Percentiles rank a stretch among this genome's conserved stretches.
Evolutionary conservation across 768 basidiomycete genomes (phyloP).

Genomic region (Sporobolomyces pararoseus): DNA sequence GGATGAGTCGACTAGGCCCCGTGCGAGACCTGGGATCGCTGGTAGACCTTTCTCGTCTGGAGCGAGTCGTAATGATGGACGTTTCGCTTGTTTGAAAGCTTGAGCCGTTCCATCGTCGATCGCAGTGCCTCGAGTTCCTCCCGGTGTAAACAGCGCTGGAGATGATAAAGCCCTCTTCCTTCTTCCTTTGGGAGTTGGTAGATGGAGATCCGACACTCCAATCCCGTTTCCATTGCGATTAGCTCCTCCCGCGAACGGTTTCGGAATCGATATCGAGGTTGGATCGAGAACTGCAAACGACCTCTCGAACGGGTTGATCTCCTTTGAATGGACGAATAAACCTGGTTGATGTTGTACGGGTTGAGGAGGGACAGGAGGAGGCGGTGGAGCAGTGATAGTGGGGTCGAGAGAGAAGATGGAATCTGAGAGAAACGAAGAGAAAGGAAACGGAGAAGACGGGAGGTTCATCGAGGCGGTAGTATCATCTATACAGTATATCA

Average conservation of each 20-base stretch:
- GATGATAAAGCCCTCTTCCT: slow-evolving; percentile 36
- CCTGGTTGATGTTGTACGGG: slow-evolving; percentile 22
- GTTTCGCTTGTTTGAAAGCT: slow-evolving; percentile 33
- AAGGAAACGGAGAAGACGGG: slow-evolving; percentile 15
- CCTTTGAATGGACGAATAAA: slow-evolving; percentile 22
- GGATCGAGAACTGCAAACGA: slow-evolving; percentile 21
- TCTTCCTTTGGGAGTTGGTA: not conserved
- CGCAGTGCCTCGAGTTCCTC: not conserved
- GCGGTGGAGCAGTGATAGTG: not conserved
- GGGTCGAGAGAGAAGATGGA: slow-evolving; percentile 30
- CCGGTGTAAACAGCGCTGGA: slow-evolving; percentile 35
- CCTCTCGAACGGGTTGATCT: slow-evolving; percentile 39
- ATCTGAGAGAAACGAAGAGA: slow-evolving; percentile 29
- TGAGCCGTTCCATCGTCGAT: slow-evolving; percentile 8
- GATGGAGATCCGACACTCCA: not conserved
- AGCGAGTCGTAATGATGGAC: slow-evolving; percentile 14
- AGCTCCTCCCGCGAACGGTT: not conserved
- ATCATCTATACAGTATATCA: slow-evolving; percentile 1
- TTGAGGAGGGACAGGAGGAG: slow-evolving; percentile 3
- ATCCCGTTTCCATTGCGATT: not conserved
- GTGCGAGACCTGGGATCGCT: not conserved
- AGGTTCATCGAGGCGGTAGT: not conserved
- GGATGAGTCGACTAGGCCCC: slow-evolving; percentile 1
- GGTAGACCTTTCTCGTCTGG: not conserved
- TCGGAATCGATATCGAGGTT: not conserved